Base-by-base conservation (phyloP, 768 basidiomycete genomes). In the Kwoniella botswanensis region DNA sequence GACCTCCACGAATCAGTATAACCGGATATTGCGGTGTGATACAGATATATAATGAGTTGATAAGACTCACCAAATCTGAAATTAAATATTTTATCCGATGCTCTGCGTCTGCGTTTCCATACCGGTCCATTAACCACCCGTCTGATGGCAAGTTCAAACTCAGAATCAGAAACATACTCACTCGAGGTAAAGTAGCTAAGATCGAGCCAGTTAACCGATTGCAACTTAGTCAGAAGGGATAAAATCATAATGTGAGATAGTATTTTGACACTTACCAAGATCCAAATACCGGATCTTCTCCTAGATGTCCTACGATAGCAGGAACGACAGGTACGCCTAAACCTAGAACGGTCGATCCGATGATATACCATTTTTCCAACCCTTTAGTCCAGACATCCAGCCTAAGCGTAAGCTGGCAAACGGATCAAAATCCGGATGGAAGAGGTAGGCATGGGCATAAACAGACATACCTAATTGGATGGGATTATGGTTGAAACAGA, bases 341-440 rank as follows among this genome's bases (percentile, higher is more conserved):
- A 9, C 75, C 75, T n/a, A 76, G 50, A 17, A 55, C 64, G 24
- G 73, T 59, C 15, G 72, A 74, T n/a, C 55, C 54, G 46, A 67
- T 65, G 9, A 76, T 46, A 62, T 76, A 76, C 70, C 68, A 74
- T 63, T 61, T 66, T 63, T 76, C 75, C 54, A 76, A 57, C 0
- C 72, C 75, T 76, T 29, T 4, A 29, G 29, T 29, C 29, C 29
- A 6, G 5, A 29, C 4, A 29, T 29, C 29, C 29, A 29, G 29
- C 5, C 29, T 29, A 29, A 29, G 29, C 29, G 5, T 29, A 29
- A 29, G 29, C 29, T 29, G 42, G 42, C 10, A 24, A 22, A 24
- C 7, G 3, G 63, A 56, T 46, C 22, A 41, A 21, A 26, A n/a
- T 2, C 12, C 12, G 22, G n/a, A 21, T 18, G 42, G 52, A 21